These are phyloP conservation scores for Naganishia sp. DNA, from an alignment of 1,284 basidiomycete species.

Conservation along the genomic window DNA sequence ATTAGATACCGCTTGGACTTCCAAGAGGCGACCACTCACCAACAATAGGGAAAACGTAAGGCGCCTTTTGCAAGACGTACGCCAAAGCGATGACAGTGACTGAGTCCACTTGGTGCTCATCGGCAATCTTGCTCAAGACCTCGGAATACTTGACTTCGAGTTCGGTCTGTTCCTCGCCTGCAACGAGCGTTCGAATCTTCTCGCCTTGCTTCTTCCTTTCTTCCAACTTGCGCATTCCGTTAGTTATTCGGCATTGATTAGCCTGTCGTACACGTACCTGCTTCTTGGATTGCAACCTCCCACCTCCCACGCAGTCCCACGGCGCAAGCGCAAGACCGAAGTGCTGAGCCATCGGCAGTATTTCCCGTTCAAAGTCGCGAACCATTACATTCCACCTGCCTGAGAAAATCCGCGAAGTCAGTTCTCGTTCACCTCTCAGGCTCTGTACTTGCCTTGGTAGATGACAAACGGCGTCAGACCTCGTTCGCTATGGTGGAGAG, in stretches of 20 bases:
- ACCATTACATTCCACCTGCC: conserved; percentile 40
- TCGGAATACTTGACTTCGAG: conserved; percentile 38
- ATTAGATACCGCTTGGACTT: neutral
- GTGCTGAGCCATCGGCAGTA: conserved; percentile 61
- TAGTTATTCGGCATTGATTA: neutral
- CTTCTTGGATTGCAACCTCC: conserved; percentile 49
- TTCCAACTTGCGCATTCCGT: conserved; percentile 37
- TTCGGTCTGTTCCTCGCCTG: conserved; percentile 38
- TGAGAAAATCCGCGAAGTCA: conserved; percentile 36
- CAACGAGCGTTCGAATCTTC: conserved; percentile 32
- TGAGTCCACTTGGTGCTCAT: conserved; percentile 54
- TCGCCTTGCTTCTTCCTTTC: conserved; percentile 47
- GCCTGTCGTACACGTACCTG: conserved; percentile 16
- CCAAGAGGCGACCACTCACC: conserved; percentile 39
- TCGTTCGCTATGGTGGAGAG: conserved; percentile 41
- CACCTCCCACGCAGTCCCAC: conserved; percentile 54
- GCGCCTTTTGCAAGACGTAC: conserved; percentile 40
- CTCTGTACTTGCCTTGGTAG: conserved; percentile 60
- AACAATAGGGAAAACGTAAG: conserved; percentile 48
- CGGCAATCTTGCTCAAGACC: conserved; percentile 50
- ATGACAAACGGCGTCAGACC: conserved; percentile 61
- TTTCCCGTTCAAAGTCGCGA: conserved; percentile 63
- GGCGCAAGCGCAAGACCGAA: conserved; percentile 57
- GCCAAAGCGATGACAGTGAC: conserved; percentile 28
- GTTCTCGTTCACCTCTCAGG: no score